Base-by-base conservation (phyloP, 2,329 filamentous ascomycete species). In the Monascus ruber region DNA sequence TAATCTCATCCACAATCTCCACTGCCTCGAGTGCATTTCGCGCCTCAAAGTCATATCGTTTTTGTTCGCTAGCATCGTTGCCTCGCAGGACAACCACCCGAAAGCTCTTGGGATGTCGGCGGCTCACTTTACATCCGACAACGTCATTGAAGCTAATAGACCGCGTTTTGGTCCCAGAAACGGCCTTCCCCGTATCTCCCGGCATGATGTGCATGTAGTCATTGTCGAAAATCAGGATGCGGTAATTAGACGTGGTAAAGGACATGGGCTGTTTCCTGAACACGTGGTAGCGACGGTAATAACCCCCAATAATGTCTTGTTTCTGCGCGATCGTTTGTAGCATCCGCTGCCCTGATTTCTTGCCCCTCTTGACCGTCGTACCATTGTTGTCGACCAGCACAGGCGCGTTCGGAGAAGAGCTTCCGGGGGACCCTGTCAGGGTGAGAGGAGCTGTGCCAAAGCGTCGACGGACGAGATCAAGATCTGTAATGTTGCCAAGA, bases 201-300 rank as follows among this genome's bases (percentile, higher is more conserved):
- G 77, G 76, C 64, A 81, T 73, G 45, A 81, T 76, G 53, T 80
- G 76, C 58, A 81, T 72, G 52, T 78, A 79, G 47, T 81, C 77
- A 38, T 74, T 76, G 47, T 80, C 77, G 37, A 81, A 73, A 5
- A 76, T 72, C 24, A 81, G 60, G 8, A 77, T 74, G 32, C 75
- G 70, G 17, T 76, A 72, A 36, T 76, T 76, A 4, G 72, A 74
- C 5, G 73, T 71, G 0, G 76, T 72, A 46, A 81, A 81, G 2
- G 74, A 76, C 64, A 80, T 77, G 26, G 77, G 73, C 49, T 80
- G 76, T 54, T 80, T 79, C 49, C 77, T 73, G 26, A 73, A 70
- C 11, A 81, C 77, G 38, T 74, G 70, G 58, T 79, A 81, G 27
- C 76, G 74, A 41, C 77, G 76, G 58, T 78, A 78, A 44, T 70